Conservation (phyloP, 2,329 filamentous ascomycete species). For the Neonectria sp. region DNA sequence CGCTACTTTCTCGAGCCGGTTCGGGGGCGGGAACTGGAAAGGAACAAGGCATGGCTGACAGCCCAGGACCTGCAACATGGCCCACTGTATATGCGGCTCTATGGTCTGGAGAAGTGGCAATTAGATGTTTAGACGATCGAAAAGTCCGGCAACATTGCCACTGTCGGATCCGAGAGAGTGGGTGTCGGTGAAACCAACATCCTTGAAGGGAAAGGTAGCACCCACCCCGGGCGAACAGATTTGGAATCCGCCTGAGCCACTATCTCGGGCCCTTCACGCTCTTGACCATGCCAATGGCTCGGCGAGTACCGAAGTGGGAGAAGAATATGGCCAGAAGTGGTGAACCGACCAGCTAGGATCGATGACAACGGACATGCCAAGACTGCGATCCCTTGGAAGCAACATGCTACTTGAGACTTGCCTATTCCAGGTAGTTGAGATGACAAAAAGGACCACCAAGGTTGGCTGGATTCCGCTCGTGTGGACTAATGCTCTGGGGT, state of each 20-base stretch:
- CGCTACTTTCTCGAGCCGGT: not conserved
- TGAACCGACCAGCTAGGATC: not conserved
- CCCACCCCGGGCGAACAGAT: not conserved
- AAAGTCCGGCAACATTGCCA: constrained; percentile 17
- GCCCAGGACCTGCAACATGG: not conserved
- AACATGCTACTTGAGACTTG: not conserved
- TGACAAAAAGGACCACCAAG: not conserved
- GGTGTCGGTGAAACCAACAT: constrained; percentile 4
- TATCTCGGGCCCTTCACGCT: not conserved
- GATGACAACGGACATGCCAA: not conserved
- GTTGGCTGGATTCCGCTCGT: not conserved
- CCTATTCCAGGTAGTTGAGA: not conserved
- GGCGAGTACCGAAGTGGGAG: not conserved
- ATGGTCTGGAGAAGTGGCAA: constrained; percentile 8
- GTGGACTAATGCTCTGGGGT: not conserved
- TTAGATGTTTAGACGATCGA: constrained; percentile 14
- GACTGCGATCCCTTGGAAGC: not conserved
- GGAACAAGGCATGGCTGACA: not conserved
- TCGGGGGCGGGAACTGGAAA: not conserved
- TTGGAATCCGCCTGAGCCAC: constrained; percentile 2
- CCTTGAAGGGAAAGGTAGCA: constrained; percentile 7
- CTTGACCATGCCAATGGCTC: not conserved
- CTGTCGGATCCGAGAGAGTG: constrained; percentile 15
- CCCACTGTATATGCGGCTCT: constrained; percentile 10
- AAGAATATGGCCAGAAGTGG: not conserved